Conservation (phyloP, 2,329 filamentous ascomycete species). For the Sporothrix pseudoabietina region DNA sequence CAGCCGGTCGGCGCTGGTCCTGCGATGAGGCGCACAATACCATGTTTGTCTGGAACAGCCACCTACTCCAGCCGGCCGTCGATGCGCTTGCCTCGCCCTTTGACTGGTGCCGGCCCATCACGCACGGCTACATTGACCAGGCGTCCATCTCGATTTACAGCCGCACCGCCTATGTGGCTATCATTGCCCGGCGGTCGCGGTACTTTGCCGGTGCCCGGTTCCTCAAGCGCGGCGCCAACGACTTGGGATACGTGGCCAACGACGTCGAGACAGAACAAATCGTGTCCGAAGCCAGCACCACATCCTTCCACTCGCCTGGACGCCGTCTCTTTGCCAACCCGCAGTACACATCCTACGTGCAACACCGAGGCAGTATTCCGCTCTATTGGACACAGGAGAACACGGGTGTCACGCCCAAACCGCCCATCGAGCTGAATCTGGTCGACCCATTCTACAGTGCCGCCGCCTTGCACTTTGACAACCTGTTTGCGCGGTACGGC, state of each 20-base stretch:
- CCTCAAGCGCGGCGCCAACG: slow-evolving; percentile 91
- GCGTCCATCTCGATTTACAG: slow-evolving; percentile 84
- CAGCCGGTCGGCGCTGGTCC: slow-evolving; percentile 62
- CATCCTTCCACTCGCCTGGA: slow-evolving; percentile 91
- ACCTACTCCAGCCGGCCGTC: slow-evolving; percentile 77
- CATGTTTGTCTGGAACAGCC: slow-evolving; percentile 98
- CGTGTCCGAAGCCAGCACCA: slow-evolving; percentile 89
- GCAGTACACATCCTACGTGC: slow-evolving; percentile 92
- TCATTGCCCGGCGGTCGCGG: slow-evolving; percentile 88
- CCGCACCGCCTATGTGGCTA: slow-evolving; percentile 83
- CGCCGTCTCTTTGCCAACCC: slow-evolving; percentile 83
- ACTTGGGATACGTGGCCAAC: slow-evolving; percentile 93
- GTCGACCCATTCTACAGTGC: slow-evolving; percentile 94
- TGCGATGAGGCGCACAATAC: slow-evolving; percentile 72
- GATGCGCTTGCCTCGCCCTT: slow-evolving; percentile 74
- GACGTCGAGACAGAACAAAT: slow-evolving; percentile 99
- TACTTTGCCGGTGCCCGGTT: slow-evolving; percentile 95
- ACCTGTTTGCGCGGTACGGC: slow-evolving; percentile 90
- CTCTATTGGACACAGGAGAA: slow-evolving; percentile 97
- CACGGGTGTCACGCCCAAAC: slow-evolving; percentile 92
- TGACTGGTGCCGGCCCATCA: slow-evolving; percentile 94
- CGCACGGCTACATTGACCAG: slow-evolving; percentile 96
- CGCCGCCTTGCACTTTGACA: slow-evolving; percentile 91
- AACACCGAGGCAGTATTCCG: slow-evolving; percentile 95
- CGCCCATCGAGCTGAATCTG: slow-evolving; percentile 92